Conservation (phyloP, 1,284 basidiomycete species). For the Neolentinus lepideus region DNA sequence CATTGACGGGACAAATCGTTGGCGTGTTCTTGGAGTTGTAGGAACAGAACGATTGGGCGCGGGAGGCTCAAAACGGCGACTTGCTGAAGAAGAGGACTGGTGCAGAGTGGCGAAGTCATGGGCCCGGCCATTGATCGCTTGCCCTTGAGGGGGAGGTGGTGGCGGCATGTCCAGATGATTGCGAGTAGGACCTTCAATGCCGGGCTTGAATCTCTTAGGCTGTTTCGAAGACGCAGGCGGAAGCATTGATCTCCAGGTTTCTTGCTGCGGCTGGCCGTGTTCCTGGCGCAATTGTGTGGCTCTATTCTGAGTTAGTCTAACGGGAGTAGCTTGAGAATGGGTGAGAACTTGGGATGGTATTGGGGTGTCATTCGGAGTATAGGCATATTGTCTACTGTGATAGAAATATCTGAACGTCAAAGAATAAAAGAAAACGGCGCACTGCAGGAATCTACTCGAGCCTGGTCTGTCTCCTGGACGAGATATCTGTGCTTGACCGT, state of each 20-base stretch:
- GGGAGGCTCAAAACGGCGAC: constrained; percentile 15
- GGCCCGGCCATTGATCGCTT: neutral
- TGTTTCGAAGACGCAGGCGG: neutral
- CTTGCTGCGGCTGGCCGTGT: neutral
- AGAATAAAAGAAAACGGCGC: constrained; percentile 15
- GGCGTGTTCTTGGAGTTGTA: constrained; percentile 7
- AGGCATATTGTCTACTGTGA: constrained; percentile 49
- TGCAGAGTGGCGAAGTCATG: neutral
- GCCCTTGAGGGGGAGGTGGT: constrained; percentile 25
- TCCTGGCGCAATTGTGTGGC: constrained; percentile 4
- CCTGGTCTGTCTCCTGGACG: constrained; percentile 27
- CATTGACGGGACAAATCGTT: constrained; percentile 20
- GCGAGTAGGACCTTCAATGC: constrained; percentile 5
- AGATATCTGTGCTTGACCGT: neutral
- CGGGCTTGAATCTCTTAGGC: constrained; percentile 17
- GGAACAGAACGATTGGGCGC: neutral
- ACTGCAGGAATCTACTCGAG: constrained; percentile 43
- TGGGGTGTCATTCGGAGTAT: constrained; percentile 36
- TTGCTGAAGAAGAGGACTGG: neutral
- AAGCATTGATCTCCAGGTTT: neutral
- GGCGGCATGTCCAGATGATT: constrained; percentile 20
- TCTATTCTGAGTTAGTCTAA: constrained; percentile 7
- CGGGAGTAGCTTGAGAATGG: constrained; percentile 26
- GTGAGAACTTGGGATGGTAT: constrained; percentile 24
- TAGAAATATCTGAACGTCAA: neutral